Evolutionary conservation across 371 early-diverging fungal species (phyloP), one percentile per base, ranked within the genome.

Genomic region (Cokeromyces recurvatus): DNA sequence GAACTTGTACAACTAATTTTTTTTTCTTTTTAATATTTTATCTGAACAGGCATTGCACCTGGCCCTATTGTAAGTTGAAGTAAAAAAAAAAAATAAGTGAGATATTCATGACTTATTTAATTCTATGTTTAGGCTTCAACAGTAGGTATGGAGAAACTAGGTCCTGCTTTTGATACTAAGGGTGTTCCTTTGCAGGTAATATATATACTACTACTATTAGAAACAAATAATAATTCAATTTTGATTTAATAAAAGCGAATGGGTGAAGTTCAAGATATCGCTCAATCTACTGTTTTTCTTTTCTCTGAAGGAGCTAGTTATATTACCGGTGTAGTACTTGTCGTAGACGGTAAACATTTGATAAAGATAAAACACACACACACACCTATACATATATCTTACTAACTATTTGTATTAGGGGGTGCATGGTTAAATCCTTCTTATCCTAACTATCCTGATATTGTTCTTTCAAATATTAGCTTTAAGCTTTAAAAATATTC

Each of bases 341-440:
- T 87, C 17, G 88, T 90, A 16, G 90, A 90, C 56, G 90, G 89
- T 68, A 68, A 50, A 20, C 14, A 3, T 41, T n/a, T n/a, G n/a
- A n/a, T n/a, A n/a, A n/a, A n/a, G n/a, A n/a, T n/a, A n/a, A n/a
- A n/a, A n/a, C n/a, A n/a, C n/a, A n/a, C n/a, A n/a, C n/a, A 32
- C n/a, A n/a, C n/a, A n/a, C n/a, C n/a, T n/a, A n/a, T n/a, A n/a
- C n/a, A n/a, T n/a, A n/a, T n/a, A n/a, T n/a, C n/a, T n/a, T n/a
- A n/a, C n/a, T n/a, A n/a, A n/a, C n/a, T n/a, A n/a, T n/a, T n/a
- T n/a, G n/a, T 38, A 19, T 35, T 43, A 43, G 57, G 60, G 38
- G 60, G 47, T 43, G 47, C 50, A 8, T 59, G 60, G 60, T 32
- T 59, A 36, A 55, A 51, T 15, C 41, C 51, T 14, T 14, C 46